Conservation (phyloP, 2,329 filamentous ascomycete species). For the Ambrosiella beaveri region DNA sequence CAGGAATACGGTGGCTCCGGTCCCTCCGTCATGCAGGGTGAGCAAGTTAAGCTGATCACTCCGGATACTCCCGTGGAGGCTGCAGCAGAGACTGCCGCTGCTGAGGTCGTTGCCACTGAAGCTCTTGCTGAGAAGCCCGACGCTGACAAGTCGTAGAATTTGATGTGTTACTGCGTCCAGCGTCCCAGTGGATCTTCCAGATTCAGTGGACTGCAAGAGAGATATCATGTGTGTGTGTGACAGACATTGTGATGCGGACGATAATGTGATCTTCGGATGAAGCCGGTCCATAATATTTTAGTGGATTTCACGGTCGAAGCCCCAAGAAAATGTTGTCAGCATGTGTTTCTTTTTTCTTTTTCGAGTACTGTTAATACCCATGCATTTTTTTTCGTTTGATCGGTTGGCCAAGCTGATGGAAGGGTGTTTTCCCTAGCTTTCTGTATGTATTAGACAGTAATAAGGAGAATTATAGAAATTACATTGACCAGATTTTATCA, state of each 20-base stretch:
- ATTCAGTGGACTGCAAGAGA: neutral
- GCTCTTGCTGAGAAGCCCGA: slow-evolving; percentile 11
- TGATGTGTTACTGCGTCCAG: slow-evolving; percentile 10
- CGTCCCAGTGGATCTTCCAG: neutral
- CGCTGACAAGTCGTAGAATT: slow-evolving; percentile 13
- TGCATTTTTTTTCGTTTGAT: neutral
- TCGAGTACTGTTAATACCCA: slow-evolving; percentile 8
- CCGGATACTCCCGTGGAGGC: slow-evolving; percentile 10
- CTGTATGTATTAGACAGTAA: neutral
- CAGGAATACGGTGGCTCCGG: slow-evolving; percentile 65
- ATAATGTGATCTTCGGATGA: too few species aligned
- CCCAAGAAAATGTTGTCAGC: too few species aligned
- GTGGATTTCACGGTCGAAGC: too few species aligned
- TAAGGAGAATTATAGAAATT: too few species aligned
- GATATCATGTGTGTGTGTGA: neutral
- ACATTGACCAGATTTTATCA: too few species aligned
- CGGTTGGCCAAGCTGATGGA: too few species aligned
- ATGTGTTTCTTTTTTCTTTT: slow-evolving; percentile 1
- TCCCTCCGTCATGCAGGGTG: slow-evolving; percentile 23
- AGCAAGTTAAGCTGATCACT: slow-evolving; percentile 18
- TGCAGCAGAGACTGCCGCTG: neutral
- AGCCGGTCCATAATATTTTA: too few species aligned
- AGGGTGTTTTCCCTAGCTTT: neutral
- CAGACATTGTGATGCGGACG: too few species aligned
- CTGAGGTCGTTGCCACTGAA: slow-evolving; percentile 1